Percentiles rank a stretch among this genome's conserved stretches.
These are phyloP conservation scores for Colletotrichum tamarilloi DNA, from an alignment of 2,329 filamentous ascomycete genomes.

Conservation along the genomic window DNA sequence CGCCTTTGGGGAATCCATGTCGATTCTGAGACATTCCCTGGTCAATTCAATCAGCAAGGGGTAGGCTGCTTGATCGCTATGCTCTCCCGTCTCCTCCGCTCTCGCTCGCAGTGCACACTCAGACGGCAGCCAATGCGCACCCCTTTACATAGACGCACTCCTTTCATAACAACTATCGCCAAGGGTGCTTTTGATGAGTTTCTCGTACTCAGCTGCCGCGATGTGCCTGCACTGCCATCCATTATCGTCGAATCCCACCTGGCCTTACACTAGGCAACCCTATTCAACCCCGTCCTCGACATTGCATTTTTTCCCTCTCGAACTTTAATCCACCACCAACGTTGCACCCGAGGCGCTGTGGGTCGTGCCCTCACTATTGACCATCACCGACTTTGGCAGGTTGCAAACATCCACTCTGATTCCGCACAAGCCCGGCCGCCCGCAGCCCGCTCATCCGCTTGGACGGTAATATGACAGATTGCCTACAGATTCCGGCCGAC, in stretches of 20 bases:
- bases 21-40: conserved; percentile 48
- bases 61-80: conserved; percentile 13
- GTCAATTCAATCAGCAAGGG: conserved; percentile 35
- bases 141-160: conserved; percentile 20
- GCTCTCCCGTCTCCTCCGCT: conserved; percentile 21
- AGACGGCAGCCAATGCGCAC: conserved; percentile 10
- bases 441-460: conserved; percentile 22
- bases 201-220: conserved; percentile 32
- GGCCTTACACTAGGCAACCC: conserved; percentile 19
- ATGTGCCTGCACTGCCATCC: conserved; percentile 20
- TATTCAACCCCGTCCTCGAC: conserved; percentile 9
- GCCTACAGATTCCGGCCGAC: conserved; percentile 24
- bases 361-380: conserved; percentile 17
- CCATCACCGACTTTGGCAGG: conserved; percentile 23
- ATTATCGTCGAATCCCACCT: conserved; percentile 12
- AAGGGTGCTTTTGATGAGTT: conserved; percentile 35
- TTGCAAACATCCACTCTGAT: conserved; percentile 29
- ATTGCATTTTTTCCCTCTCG: conserved; percentile 7
- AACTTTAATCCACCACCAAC: conserved; percentile 24
- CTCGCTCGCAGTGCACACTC: conserved; percentile 10
- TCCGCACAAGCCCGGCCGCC: conserved; percentile 21
- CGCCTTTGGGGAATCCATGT: conserved; percentile 46
- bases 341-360: conserved; percentile 29
- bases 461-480: conserved; percentile 31
- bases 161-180: conserved; percentile 32